phyloP scores from a whole-genome alignment of 1,139 yeast species.

The Geotrichum armillariae region DNA sequence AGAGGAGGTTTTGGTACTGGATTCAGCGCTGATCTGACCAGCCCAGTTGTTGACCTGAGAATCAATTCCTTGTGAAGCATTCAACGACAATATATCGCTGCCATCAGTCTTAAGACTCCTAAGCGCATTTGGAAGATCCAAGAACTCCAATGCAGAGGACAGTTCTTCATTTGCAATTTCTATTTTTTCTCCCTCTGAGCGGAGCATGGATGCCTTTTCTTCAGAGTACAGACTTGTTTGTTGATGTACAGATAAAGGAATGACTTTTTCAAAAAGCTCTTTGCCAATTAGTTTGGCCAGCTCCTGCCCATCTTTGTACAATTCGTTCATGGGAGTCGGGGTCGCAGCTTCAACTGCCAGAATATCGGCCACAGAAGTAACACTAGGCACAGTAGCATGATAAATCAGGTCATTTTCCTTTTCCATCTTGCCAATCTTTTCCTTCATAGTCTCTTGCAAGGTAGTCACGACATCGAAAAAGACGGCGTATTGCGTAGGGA shows the following conservation, averaged over 20 bases:
- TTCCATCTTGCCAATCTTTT: slow-evolving; percentile 51
- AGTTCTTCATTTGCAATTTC: slow-evolving; percentile 82
- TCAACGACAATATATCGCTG: slow-evolving; percentile 22
- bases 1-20: slow-evolving; percentile 18
- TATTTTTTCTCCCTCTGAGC: slow-evolving; percentile 72
- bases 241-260: slow-evolving; percentile 86
- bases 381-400: slow-evolving; percentile 70
- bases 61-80: slow-evolving; percentile 26
- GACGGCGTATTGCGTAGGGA: slow-evolving; percentile 28
- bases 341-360: slow-evolving; percentile 79
- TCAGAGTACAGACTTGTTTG: slow-evolving; percentile 85
- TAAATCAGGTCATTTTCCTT: slow-evolving; percentile 91
- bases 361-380: slow-evolving; percentile 54
- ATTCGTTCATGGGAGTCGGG: slow-evolving; percentile 57
- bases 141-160: slow-evolving; percentile 72
- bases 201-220: slow-evolving; percentile 73
- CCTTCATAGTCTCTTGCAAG: slow-evolving; percentile 39
- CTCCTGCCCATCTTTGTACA: slow-evolving; percentile 49
- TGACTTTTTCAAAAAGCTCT: slow-evolving; percentile 69
- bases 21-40: slow-evolving; percentile 28
- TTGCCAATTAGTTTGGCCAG: slow-evolving; percentile 50
- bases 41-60: slow-evolving; percentile 40
- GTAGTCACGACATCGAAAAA: slow-evolving; percentile 31
- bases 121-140: slow-evolving; percentile 71
- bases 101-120: slow-evolving; percentile 42